These are phyloP conservation scores for Russula sp. DNA, from an alignment of 768 basidiomycete species.

Conservation along the genomic window DNA sequence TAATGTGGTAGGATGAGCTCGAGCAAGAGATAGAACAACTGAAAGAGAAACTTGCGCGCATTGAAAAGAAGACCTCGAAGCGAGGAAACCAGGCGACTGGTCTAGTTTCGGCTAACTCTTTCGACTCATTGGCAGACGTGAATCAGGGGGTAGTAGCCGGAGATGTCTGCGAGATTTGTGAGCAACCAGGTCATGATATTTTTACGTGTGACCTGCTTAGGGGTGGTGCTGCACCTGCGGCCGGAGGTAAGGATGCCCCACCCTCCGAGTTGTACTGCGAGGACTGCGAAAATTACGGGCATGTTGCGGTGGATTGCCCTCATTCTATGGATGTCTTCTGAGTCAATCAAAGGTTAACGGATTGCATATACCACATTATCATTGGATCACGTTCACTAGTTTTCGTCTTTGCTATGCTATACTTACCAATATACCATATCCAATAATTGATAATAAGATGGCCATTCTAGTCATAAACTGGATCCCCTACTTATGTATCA, in stretches of 20 bases:
- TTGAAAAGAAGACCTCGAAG: conserved; percentile 57
- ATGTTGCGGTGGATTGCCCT: conserved; percentile 73
- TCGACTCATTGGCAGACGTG: conserved; percentile 23
- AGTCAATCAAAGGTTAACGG: conserved; percentile 10
- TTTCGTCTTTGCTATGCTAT: conserved; percentile 17
- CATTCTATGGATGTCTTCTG: conserved; percentile 81
- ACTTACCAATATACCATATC: conserved; percentile 14
- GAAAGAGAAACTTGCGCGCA: conserved; percentile 63
- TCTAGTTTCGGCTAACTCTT: conserved; percentile 29
- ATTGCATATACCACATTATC: conserved; percentile 18
- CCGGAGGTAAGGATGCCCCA: conserved; percentile 31
- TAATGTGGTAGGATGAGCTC: conserved; percentile 65
- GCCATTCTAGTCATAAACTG: too few species aligned
- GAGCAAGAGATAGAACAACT: conserved; percentile 78
- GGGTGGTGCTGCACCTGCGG: conserved; percentile 48
- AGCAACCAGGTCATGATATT: conserved; percentile 80
- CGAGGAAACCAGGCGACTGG: conserved; percentile 38
- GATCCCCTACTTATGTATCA: too few species aligned
- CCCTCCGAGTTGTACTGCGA: conserved; percentile 54
- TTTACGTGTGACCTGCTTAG: conserved; percentile 73
- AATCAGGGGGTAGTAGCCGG: conserved; percentile 31
- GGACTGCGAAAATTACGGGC: conserved; percentile 81
- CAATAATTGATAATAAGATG: conserved; percentile 9
- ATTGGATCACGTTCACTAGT: conserved; percentile 9
- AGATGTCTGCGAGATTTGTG: conserved; percentile 81